Base-by-base conservation (phyloP, 106 monocot species). In the Posidonia australis region DNA sequence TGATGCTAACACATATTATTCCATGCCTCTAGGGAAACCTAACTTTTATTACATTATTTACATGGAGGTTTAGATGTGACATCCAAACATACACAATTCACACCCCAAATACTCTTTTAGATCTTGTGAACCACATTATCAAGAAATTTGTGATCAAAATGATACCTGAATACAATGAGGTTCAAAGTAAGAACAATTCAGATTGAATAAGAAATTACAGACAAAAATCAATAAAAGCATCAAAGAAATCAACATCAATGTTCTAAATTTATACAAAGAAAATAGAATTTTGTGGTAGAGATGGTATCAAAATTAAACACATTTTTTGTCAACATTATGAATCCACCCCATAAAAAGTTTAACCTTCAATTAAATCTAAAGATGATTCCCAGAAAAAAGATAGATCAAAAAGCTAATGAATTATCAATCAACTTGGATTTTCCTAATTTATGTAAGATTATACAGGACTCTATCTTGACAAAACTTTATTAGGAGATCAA, bases 11-110 rank as follows among this genome's bases (percentile, higher is more conserved):
- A 51, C 49, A 51, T 51, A 9, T 51, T 57, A 13, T 31, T 16
- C 36, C 60, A 60, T 60, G 30, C 60, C 60, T 60, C 60, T 29
- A 29, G 36, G 18, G 60, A 31, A 29, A 10, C 25, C 24, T 20
- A 55, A 20, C 49, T 18, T 9, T 18, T 20, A 18, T 51, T 19
- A 20, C 20, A n/a, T n/a, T n/a, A n/a, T n/a, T n/a, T n/a, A n/a
- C n/a, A n/a, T 5, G 96, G 96, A 21, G 96, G 96, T 65, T 96
- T 96, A 44, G 82, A 84, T 21, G 96, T 90, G 62, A 96, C 87
- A 67, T 96, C 96, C 53, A 82, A 67, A 64, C 78, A 80, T 1
- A 96, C 90, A 16, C 96, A 69, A 64, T 96, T 96, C 19, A 96
- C 90, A 36, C 84, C 96, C 5, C 87, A 78, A 19, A 96, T 87